A percentile compares a stretch with the other conserved stretches of the same genome.
Evolutionary conservation across 345 rosid species (phyloP).

Genomic region (Eucalyptus dawsonii): DNA sequence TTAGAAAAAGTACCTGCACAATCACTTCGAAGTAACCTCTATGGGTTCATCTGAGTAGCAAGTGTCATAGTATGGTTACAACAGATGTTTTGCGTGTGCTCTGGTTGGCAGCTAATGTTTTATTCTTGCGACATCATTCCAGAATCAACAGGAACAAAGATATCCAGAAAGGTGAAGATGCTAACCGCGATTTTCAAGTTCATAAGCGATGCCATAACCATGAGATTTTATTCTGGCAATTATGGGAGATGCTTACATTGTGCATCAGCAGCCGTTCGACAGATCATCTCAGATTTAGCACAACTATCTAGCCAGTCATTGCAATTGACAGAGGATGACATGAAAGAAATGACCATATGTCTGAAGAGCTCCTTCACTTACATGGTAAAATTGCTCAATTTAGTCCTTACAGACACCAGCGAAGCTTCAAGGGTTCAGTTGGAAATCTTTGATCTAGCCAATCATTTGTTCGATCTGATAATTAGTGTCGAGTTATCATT

Average conservation of each 20-base stretch:
- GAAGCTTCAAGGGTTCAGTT: slow-evolving; percentile 27
- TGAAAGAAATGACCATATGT: slow-evolving; percentile 36
- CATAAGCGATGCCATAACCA: slow-evolving; percentile 41
- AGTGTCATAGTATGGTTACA: neutral
- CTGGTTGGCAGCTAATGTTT: neutral
- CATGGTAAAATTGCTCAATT: slow-evolving; percentile 57
- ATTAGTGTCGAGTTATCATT: slow-evolving; percentile 26
- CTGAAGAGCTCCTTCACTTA: slow-evolving; percentile 71
- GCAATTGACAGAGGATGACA: slow-evolving; percentile 35
- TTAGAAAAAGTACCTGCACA: neutral
- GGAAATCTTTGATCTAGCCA: slow-evolving; percentile 53
- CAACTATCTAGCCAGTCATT: slow-evolving; percentile 16
- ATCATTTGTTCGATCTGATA: slow-evolving; percentile 45
- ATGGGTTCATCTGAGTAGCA: neutral
- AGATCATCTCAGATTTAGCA: slow-evolving; percentile 20
- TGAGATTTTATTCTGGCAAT: slow-evolving; percentile 33
- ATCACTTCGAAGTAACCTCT: neutral
- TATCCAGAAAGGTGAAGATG: slow-evolving; percentile 40
- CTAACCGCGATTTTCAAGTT: slow-evolving; percentile 60
- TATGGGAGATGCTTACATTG: slow-evolving; percentile 19
- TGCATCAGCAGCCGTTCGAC: slow-evolving; percentile 34
- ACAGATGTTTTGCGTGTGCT: neutral
- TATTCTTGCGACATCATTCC: neutral
- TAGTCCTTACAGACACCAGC: slow-evolving; percentile 27
- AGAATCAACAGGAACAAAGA: slow-evolving; percentile 23